Percentiles rank a stretch among this genome's conserved stretches.
Evolutionary conservation across 768 basidiomycete species (phyloP).

Genomic region (Macrocybe gigantea): DNA sequence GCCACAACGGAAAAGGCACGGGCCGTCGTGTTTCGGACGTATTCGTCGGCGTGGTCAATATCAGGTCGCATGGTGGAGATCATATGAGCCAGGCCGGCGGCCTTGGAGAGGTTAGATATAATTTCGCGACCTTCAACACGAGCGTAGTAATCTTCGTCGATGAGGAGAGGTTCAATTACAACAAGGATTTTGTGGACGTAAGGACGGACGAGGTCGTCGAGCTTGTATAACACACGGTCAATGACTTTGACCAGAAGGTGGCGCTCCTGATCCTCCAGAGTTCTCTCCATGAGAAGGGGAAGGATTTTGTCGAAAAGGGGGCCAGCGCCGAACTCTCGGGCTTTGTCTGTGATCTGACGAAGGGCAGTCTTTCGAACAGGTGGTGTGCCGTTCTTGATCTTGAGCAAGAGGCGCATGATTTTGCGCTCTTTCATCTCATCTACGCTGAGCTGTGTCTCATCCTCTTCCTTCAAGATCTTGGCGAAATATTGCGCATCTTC

Average conservation of each 20-base stretch:
- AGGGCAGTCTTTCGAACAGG: constrained; percentile 97
- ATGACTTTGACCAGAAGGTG: constrained; percentile 99
- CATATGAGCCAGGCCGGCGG: constrained; percentile 99
- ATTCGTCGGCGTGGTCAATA: constrained; percentile 99
- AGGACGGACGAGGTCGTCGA: constrained; percentile 96
- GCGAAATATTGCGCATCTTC: constrained; percentile 98
- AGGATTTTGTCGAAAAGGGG: constrained; percentile 98
- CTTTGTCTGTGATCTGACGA: constrained; percentile 98
- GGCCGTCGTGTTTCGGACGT: constrained; percentile 97
- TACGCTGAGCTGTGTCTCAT: constrained; percentile 86
- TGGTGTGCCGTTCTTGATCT: constrained; percentile 99
- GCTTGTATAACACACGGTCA: constrained; percentile 96
- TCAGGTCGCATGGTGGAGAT: constrained; percentile 99
- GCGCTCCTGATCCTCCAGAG: constrained; percentile 96
- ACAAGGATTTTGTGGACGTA: constrained; percentile 99
- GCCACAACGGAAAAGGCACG: constrained; percentile 99
- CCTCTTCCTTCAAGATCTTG: constrained; percentile 92
- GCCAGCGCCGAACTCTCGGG: constrained; percentile 96
- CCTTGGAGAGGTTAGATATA: constrained; percentile 97
- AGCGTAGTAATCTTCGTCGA: constrained; percentile 96
- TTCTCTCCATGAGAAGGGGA: constrained; percentile 95
- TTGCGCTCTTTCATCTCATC: constrained; percentile 99
- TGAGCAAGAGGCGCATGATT: constrained; percentile 95
- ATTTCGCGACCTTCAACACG: constrained; percentile 99
- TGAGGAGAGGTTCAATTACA: constrained; percentile 97